These are phyloP conservation scores for Vaccinium corymbosum DNA, from an alignment of 148 eudicot genomes.

Conservation along the genomic window DNA sequence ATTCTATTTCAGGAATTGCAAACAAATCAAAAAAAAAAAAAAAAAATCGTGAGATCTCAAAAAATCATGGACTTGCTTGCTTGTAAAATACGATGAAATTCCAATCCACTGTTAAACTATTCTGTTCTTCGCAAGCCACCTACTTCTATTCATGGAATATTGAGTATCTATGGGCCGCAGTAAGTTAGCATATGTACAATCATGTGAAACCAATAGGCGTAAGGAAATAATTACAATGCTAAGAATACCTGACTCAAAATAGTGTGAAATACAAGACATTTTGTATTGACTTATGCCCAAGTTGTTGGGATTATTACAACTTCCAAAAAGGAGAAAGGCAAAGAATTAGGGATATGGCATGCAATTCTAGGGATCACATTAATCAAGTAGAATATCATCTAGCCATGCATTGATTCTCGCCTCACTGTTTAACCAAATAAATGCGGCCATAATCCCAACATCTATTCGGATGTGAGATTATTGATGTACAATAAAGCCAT, in stretches of 20 bases:
- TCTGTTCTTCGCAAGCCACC: no score
- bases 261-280: not conserved
- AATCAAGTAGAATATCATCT: not conserved
- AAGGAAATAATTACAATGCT: not conserved
- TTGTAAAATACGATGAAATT: not conserved
- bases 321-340: not conserved
- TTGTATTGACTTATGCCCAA: not conserved
- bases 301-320: not conserved
- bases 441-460: conserved; percentile 89
- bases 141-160: no score
- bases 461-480: conserved; percentile 48
- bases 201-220: not conserved
- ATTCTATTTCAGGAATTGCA: no score
- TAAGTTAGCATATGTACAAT: no score
- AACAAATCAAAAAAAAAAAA: no score
- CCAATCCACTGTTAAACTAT: not conserved
- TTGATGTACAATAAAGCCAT: conserved; percentile 38
- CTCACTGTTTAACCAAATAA: conserved; percentile 57
- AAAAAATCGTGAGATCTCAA: no score
- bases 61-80: not conserved
- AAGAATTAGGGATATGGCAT: not conserved
- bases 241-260: not conserved
- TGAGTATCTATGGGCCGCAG: no score
- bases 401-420: conserved; percentile 27
- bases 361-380: not conserved